phyloP scores from a whole-genome alignment of 768 basidiomycete genomes.

The Fistulinella prunicolor region DNA sequence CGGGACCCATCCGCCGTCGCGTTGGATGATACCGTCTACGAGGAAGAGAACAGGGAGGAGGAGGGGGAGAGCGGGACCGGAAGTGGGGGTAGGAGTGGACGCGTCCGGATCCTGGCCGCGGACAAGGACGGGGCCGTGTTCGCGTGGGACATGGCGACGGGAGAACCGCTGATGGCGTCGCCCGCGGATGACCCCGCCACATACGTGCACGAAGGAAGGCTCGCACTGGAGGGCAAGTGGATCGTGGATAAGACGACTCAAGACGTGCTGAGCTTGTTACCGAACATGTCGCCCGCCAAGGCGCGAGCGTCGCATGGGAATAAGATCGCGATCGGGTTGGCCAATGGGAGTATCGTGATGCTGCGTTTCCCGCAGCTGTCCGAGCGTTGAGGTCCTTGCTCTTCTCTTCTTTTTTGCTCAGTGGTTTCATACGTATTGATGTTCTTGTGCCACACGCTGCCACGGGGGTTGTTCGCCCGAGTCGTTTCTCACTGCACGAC shows the following conservation, averaged over 20 bases:
- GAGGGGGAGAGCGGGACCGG: background rate
- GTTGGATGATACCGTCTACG: constrained; percentile 13
- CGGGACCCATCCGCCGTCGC: constrained; percentile 20
- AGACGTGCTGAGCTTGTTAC: constrained; percentile 18
- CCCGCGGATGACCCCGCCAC: constrained; percentile 17
- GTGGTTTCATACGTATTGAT: too few species aligned
- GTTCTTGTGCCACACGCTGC: too few species aligned
- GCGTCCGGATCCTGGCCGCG: constrained; percentile 21
- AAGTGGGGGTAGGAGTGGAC: background rate
- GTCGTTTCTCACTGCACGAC: too few species aligned
- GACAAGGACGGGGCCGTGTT: constrained; percentile 24
- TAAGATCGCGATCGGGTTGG: constrained; percentile 26
- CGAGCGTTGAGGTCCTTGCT: too few species aligned
- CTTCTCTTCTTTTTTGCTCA: too few species aligned
- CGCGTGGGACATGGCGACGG: constrained; percentile 27
- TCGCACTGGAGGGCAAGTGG: constrained; percentile 24
- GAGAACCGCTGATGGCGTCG: constrained; percentile 15
- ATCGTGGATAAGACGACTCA: constrained; percentile 20
- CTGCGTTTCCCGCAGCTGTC: constrained; percentile 21
- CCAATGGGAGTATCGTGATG: constrained; percentile 29
- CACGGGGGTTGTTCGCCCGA: too few species aligned
- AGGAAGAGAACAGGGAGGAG: background rate
- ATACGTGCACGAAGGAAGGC: constrained; percentile 5
- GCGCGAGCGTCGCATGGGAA: constrained; percentile 21
- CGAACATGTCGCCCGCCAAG: constrained; percentile 29